Evolutionary conservation across 2,329 filamentous ascomycete species (phyloP).

Genomic region (Lizonia empirigonia): DNA sequence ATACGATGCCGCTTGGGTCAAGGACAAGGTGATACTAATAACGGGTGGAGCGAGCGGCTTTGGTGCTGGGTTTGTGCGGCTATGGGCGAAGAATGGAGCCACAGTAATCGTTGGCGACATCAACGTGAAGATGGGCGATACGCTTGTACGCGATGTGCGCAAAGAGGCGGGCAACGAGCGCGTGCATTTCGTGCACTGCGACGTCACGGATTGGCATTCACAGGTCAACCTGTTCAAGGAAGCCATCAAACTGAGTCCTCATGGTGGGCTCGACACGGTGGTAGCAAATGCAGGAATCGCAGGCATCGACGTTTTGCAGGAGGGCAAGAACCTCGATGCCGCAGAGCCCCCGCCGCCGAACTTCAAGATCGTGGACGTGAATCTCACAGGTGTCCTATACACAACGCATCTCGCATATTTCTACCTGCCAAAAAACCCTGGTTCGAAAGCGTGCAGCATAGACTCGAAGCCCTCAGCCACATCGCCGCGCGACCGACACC

Average conservation of each 20-base stretch:
- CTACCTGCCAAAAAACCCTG: slow-evolving; percentile 60
- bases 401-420: slow-evolving; percentile 68
- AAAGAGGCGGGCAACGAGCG: slow-evolving; percentile 50
- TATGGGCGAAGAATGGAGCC: slow-evolving; percentile 53
- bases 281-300: slow-evolving; percentile 71
- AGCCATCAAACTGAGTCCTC: slow-evolving; percentile 60
- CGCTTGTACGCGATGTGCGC: slow-evolving; percentile 61
- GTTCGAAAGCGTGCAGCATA: slow-evolving; percentile 45
- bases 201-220: slow-evolving; percentile 69
- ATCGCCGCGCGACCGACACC: slow-evolving; percentile 59
- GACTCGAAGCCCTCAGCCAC: slow-evolving; percentile 34
- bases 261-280: slow-evolving; percentile 65
- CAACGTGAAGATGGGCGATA: slow-evolving; percentile 59
- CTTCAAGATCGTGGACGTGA: slow-evolving; percentile 64
- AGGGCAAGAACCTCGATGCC: slow-evolving; percentile 52
- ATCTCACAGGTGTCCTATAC: slow-evolving; percentile 68
- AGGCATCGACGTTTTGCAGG: slow-evolving; percentile 54
- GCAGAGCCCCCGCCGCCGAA: slow-evolving; percentile 57
- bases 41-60: slow-evolving; percentile 50
- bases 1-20: slow-evolving; percentile 46
- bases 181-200: slow-evolving; percentile 64
- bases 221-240: slow-evolving; percentile 68
- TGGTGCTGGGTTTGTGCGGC: slow-evolving; percentile 46
- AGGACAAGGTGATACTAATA: slow-evolving; percentile 46
- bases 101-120: slow-evolving; percentile 69